Percentiles rank a stretch among this genome's conserved stretches.
Evolutionary conservation across 805 yeast species (phyloP).

Genomic region (Candida sithepensis): DNA sequence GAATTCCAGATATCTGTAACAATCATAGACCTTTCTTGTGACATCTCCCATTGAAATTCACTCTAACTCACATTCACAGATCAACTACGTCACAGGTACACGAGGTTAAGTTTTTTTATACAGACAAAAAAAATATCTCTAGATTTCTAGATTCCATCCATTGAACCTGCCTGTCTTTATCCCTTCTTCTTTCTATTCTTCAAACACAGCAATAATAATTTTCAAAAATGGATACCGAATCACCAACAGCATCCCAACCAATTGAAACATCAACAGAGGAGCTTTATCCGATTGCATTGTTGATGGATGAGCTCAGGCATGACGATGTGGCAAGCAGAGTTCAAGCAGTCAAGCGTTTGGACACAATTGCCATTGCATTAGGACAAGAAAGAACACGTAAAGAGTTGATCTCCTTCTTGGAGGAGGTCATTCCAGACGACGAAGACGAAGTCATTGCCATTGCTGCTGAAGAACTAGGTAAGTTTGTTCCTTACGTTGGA

Average conservation of each 20-base stretch:
- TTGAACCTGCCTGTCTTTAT: not conserved
- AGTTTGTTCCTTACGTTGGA: conserved; percentile 85
- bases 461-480: conserved; percentile 85
- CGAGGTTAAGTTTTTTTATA: too few relatives aligned
- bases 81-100: too few relatives aligned
- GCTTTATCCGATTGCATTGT: conserved; percentile 88
- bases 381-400: conserved; percentile 90
- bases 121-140: too few relatives aligned
- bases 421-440: conserved; percentile 89
- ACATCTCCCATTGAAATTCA: too few relatives aligned
- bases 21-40: too few relatives aligned
- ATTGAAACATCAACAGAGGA: conserved; percentile 39
- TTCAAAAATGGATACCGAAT: not conserved
- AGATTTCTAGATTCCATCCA: too few relatives aligned
- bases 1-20: too few relatives aligned
- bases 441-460: conserved; percentile 97
- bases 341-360: conserved; percentile 89
- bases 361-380: conserved; percentile 90
- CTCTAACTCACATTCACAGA: too few relatives aligned
- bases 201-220: not conserved
- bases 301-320: conserved; percentile 92
- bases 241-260: not conserved
- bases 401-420: conserved; percentile 87
- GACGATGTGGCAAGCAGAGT: conserved; percentile 94
- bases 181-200: not conserved